phyloP scores from a whole-genome alignment of 1,139 yeast genomes.

The Pichia sp. region DNA sequence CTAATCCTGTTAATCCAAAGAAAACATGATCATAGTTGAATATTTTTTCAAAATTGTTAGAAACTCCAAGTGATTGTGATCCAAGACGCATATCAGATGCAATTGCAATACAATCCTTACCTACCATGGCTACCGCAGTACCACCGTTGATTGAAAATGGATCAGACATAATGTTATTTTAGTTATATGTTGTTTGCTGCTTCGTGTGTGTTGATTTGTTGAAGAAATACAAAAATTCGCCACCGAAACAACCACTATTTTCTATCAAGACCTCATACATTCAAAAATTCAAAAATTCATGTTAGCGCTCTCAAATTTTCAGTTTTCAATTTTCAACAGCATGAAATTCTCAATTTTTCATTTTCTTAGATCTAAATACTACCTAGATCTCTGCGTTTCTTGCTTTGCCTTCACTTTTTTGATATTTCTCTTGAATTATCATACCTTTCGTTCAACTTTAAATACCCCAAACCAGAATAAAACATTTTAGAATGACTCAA shows the following conservation, averaged over 20 bases:
- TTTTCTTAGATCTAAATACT: too few species aligned
- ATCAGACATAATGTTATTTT: conserved; percentile 37
- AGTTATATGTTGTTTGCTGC: not conserved
- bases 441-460: not conserved
- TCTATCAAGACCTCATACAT: too few species aligned
- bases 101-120: conserved; percentile 96
- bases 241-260: not conserved
- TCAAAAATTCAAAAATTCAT: not conserved
- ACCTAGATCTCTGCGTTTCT: not conserved
- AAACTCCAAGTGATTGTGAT: conserved; percentile 83
- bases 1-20: conserved; percentile 90
- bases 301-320: not conserved
- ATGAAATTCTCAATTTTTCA: not conserved
- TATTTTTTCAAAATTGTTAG: conserved; percentile 89
- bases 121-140: conserved; percentile 96
- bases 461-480: not conserved
- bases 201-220: too few species aligned
- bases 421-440: not conserved
- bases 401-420: not conserved
- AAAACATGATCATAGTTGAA: conserved; percentile 81
- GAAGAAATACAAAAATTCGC: not conserved
- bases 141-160: conserved; percentile 63
- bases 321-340: not conserved
- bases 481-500: conserved; percentile 6
- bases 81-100: conserved; percentile 95